Conservation (phyloP, 352 stramenopile species). For the Pythium volutum region DNA sequence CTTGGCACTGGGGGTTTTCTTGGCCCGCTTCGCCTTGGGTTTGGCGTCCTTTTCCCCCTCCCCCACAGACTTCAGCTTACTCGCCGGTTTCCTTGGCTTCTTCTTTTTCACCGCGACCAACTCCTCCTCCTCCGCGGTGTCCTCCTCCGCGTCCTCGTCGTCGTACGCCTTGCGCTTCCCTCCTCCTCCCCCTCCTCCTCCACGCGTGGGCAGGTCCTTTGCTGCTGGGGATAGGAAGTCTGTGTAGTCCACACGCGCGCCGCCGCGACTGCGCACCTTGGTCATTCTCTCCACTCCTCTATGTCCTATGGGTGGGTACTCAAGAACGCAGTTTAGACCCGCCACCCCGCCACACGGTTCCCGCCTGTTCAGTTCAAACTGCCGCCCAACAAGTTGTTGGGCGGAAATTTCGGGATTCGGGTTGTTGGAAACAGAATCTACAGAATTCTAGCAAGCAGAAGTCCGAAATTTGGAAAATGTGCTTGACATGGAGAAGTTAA, state of each 20-base stretch:
- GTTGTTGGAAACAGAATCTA: no score
- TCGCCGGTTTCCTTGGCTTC: constrained; percentile 21
- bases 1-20: not conserved
- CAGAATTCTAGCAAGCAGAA: no score
- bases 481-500: not conserved
- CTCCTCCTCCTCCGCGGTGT: constrained; percentile 12
- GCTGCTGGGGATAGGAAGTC: constrained; percentile 30
- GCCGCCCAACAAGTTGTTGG: not conserved
- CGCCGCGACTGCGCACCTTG: constrained; percentile 30
- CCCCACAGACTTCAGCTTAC: constrained; percentile 4
- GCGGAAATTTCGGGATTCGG: not conserved
- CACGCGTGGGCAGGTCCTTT: constrained; percentile 22
- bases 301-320: constrained; percentile 4
- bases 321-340: constrained; percentile 9
- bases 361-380: constrained; percentile 20
- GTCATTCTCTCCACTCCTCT: constrained; percentile 22
- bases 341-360: constrained; percentile 1
- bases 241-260: constrained; percentile 39
- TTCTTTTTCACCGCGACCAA: constrained; percentile 16
- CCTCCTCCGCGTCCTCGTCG: constrained; percentile 3
- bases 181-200: constrained; percentile 18
- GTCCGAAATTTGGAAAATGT: constrained; percentile 8
- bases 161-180: constrained; percentile 13
- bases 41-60: constrained; percentile 12
- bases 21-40: constrained; percentile 16